phyloP scores from a whole-genome alignment of 2,329 filamentous ascomycete genomes.

The Arthrobotrys entomopaga region DNA sequence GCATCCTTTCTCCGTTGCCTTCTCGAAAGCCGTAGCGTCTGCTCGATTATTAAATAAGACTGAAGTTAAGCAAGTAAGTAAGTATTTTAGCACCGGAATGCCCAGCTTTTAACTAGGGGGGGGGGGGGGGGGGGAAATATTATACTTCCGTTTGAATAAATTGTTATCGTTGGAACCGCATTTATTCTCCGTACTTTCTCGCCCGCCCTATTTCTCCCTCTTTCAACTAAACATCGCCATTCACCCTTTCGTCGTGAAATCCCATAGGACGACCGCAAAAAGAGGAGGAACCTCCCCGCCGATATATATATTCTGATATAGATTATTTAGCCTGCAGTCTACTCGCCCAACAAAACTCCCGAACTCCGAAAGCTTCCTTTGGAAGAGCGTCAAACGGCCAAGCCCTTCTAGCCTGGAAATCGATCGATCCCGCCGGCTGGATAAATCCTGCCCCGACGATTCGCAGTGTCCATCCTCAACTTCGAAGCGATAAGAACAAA shows the following conservation, averaged over 20 bases:
- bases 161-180: constrained; percentile 22
- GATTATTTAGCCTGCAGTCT: constrained; percentile 2
- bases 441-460: neutral
- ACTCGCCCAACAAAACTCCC: constrained; percentile 35
- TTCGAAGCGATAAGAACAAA: constrained; percentile 9
- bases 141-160: constrained; percentile 19
- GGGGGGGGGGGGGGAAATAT: neutral
- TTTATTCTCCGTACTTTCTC: constrained; percentile 1
- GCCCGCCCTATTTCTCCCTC: constrained; percentile 6
- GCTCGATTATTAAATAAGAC: no score
- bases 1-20: constrained; percentile 31
- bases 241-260: constrained; percentile 2
- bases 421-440: neutral
- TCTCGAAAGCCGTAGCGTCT: no score
- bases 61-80: no score
- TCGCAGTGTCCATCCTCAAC: neutral
- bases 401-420: neutral
- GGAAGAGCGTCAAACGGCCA: neutral
- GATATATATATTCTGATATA: constrained; percentile 1
- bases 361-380: neutral
- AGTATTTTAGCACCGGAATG: constrained; percentile 17
- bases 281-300: neutral
- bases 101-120: constrained; percentile 9
- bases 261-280: neutral
- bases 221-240: neutral